Percentiles rank a stretch among this genome's conserved stretches.
Evolutionary conservation across 2,329 filamentous ascomycete species (phyloP).

Genomic region (Talaromyces funiculosus): DNA sequence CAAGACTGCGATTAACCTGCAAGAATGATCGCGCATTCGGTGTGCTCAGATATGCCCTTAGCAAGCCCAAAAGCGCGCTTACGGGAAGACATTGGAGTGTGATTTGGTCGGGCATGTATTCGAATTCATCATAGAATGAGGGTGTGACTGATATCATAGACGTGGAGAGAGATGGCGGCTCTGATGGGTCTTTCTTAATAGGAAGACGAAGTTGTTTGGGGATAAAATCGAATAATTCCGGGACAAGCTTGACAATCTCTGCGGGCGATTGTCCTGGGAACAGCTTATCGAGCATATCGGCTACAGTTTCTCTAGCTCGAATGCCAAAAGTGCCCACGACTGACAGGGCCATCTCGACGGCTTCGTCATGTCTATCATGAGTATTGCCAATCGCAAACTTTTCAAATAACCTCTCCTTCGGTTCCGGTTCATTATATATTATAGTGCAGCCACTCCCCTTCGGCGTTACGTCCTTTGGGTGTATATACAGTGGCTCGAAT

Average conservation of each 20-base stretch:
- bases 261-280: constrained; percentile 27
- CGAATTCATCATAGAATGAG: constrained; percentile 8
- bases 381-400: constrained; percentile 1
- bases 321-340: constrained; percentile 23
- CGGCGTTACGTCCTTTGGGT: constrained; percentile 62
- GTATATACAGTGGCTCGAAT: constrained; percentile 62
- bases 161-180: background rate
- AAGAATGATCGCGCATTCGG: background rate
- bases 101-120: constrained; percentile 9
- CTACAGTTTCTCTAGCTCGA: constrained; percentile 21
- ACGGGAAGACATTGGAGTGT: constrained; percentile 1
- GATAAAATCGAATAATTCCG: constrained; percentile 22
- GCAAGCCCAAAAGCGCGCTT: background rate
- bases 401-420: constrained; percentile 15
- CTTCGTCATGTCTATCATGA: constrained; percentile 12
- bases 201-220: constrained; percentile 8
- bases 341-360: constrained; percentile 23
- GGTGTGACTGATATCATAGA: background rate
- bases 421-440: constrained; percentile 31
- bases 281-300: constrained; percentile 24
- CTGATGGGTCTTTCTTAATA: background rate
- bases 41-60: constrained; percentile 6
- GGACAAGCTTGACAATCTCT: constrained; percentile 29
- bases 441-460: constrained; percentile 31
- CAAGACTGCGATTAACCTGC: constrained; percentile 10